Percentiles rank a stretch among this genome's conserved stretches.
Evolutionary conservation across 306 rosid genomes (phyloP).

Genomic region (Herpetospermum pedunculosum): DNA sequence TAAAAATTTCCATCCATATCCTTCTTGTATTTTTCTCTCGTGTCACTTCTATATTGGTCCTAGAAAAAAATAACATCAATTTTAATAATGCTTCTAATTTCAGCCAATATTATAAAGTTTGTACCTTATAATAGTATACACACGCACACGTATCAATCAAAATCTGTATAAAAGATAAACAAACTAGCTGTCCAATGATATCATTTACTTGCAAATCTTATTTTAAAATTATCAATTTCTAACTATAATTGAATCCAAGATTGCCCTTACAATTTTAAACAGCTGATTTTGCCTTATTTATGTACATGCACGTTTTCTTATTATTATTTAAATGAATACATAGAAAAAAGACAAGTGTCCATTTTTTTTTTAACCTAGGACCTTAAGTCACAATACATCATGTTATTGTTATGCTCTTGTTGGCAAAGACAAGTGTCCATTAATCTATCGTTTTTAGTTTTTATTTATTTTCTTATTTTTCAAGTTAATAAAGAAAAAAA

Average conservation of each 20-base stretch:
- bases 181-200: background rate
- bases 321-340: background rate
- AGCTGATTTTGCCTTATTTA: background rate
- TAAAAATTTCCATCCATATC: background rate
- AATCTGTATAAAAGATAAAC: background rate
- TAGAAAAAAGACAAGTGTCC: background rate
- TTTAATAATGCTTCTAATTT: background rate
- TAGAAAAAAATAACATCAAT: background rate
- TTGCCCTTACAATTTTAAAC: background rate
- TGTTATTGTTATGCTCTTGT: too few relatives aligned
- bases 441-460: background rate
- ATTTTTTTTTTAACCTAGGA: too few relatives aligned
- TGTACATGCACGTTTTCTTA: background rate
- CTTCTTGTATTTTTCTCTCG: background rate
- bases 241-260: background rate
- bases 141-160: background rate
- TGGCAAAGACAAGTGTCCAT: too few relatives aligned
- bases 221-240: background rate
- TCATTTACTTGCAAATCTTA: constrained; percentile 4
- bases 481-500: background rate
- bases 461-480: background rate
- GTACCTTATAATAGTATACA: background rate
- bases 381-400: too few relatives aligned
- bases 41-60: background rate
- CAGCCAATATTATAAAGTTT: background rate